phyloP scores from a whole-genome alignment of 139 green algal genomes.

The Picochlorum sp. region DNA sequence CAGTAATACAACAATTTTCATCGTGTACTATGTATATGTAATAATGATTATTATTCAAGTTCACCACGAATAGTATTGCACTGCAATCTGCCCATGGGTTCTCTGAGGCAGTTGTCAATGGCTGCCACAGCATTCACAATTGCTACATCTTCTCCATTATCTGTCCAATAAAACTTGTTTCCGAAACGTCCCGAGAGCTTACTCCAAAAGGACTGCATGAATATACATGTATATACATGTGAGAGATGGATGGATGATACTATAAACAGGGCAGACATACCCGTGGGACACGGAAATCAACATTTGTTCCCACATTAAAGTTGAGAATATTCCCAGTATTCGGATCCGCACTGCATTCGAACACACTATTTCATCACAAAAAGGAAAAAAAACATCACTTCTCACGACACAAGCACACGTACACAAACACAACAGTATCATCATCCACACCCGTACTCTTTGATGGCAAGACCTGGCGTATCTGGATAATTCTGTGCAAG shows the following conservation, averaged over 20 bases:
- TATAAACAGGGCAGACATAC: neutral
- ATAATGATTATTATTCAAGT: slow-evolving; percentile 19
- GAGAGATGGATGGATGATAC: neutral
- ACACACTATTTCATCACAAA: neutral
- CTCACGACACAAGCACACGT: slow-evolving; percentile 66
- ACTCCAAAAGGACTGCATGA: slow-evolving; percentile 72
- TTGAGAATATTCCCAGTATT: slow-evolving; percentile 90
- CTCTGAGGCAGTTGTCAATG: slow-evolving; percentile 31
- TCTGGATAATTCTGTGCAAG: slow-evolving; percentile 97
- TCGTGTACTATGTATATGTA: neutral
- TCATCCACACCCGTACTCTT: slow-evolving; percentile 92
- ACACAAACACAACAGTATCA: slow-evolving; percentile 89
- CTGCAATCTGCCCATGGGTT: slow-evolving; percentile 19
- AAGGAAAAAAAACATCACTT: neutral
- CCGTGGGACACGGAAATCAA: slow-evolving; percentile 85
- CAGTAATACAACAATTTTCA: neutral
- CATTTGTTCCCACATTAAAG: slow-evolving; percentile 87
- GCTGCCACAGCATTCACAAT: slow-evolving; percentile 75
- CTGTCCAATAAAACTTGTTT: slow-evolving; percentile 92
- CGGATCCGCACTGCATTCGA: slow-evolving; percentile 33
- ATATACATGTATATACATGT: no score
- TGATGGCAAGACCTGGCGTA: slow-evolving; percentile 85
- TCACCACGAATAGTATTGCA: slow-evolving; percentile 23
- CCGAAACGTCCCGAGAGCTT: slow-evolving; percentile 86
- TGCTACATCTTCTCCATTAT: slow-evolving; percentile 71